phyloP scores from a whole-genome alignment of 345 rosid genomes.

The Erodium maritimum region DNA sequence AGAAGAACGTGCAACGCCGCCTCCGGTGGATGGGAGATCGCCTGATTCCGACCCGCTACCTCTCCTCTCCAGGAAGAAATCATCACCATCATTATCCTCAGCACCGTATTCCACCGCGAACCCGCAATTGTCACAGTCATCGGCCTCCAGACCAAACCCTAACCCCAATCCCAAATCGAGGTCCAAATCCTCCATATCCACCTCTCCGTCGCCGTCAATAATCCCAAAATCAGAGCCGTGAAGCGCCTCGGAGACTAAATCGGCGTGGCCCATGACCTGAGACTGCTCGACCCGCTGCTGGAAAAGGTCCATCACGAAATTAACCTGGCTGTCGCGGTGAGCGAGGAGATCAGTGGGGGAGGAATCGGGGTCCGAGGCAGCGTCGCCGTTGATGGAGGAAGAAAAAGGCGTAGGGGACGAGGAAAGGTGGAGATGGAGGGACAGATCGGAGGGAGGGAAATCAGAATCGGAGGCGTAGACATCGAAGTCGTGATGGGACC shows the following conservation, averaged over 20 bases:
- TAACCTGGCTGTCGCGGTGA: constrained; percentile 46
- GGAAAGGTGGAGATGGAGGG: constrained; percentile 5
- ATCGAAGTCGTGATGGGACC: constrained; percentile 16
- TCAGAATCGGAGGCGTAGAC: constrained; percentile 23
- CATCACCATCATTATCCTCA: constrained; percentile 29
- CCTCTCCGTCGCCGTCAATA: constrained; percentile 23
- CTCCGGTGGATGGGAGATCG: constrained; percentile 8
- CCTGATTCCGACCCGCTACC: constrained; percentile 22
- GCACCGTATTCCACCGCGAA: constrained; percentile 13
- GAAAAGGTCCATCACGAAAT: constrained; percentile 82
- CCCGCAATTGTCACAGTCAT: constrained; percentile 12
- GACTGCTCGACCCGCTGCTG: constrained; percentile 90
- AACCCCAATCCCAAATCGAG: constrained; percentile 33
- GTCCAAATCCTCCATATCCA: constrained; percentile 26
- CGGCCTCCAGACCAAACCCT: constrained; percentile 19
- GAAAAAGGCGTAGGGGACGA: constrained; percentile 7
- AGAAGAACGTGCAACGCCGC: constrained; percentile 16
- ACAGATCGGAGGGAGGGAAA: constrained; percentile 5
- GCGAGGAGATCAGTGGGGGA: constrained; percentile 38
- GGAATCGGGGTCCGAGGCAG: constrained; percentile 18
- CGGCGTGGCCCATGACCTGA: constrained; percentile 21
- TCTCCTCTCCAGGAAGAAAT: constrained; percentile 44
- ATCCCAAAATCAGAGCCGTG: constrained; percentile 24
- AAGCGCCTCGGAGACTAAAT: neutral
- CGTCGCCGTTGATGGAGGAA: too few species aligned